Percentiles rank a stretch among this genome's conserved stretches.
phyloP scores from a whole-genome alignment of 2,329 filamentous ascomycete species.

The Microsporum audouinii region DNA sequence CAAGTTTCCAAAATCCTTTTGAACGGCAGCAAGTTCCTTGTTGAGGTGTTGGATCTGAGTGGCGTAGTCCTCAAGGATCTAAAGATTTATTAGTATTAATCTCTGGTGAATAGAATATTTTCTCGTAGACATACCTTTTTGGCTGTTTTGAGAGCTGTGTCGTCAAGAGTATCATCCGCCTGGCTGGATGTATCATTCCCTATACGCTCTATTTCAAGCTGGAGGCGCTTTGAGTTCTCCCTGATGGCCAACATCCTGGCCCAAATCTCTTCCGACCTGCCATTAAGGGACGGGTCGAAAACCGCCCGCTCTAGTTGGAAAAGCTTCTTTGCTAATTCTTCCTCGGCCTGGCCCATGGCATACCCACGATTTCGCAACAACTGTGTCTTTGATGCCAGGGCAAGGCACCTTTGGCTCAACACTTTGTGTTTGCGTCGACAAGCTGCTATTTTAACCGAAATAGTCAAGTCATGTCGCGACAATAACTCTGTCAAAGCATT shows the following conservation, averaged over 20 bases:
- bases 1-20: constrained; percentile 49
- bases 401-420: constrained; percentile 48
- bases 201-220: constrained; percentile 48
- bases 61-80: constrained; percentile 43
- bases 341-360: constrained; percentile 53
- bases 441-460: constrained; percentile 48
- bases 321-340: constrained; percentile 52
- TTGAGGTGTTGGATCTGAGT: constrained; percentile 46
- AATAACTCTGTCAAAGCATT: constrained; percentile 48
- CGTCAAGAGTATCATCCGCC: constrained; percentile 40
- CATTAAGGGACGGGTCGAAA: constrained; percentile 49
- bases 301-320: constrained; percentile 46
- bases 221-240: constrained; percentile 47
- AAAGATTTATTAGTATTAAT: not conserved
- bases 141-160: constrained; percentile 47
- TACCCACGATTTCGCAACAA: constrained; percentile 53
- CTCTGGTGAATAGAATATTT: constrained; percentile 8
- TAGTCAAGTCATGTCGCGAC: constrained; percentile 48
- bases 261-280: constrained; percentile 55
- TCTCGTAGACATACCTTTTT: constrained; percentile 42
- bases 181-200: constrained; percentile 32
- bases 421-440: constrained; percentile 49
- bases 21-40: constrained; percentile 48
- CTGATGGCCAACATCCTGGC: constrained; percentile 53
- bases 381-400: constrained; percentile 53